Conservation (phyloP, 73 alveolate genomes). For the Stentor roeselii region DNA sequence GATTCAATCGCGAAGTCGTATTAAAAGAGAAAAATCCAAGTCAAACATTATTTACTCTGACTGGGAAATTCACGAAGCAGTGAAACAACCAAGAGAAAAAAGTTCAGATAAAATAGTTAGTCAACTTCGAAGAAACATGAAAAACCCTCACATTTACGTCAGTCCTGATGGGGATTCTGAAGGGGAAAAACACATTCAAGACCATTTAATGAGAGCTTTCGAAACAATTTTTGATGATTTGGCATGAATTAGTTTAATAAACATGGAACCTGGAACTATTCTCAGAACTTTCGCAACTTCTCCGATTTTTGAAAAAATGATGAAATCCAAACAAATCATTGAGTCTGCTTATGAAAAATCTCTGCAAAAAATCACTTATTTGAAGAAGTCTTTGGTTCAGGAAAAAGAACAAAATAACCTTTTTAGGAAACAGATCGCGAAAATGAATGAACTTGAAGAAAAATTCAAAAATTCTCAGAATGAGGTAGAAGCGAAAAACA, state of each 20-base stretch:
- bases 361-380: background rate
- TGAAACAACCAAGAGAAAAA: background rate
- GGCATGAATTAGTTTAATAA: too few relatives aligned
- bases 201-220: background rate
- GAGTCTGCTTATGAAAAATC: background rate
- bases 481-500: background rate
- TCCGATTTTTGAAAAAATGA: background rate
- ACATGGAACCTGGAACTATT: constrained; percentile 1
- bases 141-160: background rate
- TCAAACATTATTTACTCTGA: too few relatives aligned
- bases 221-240: background rate
- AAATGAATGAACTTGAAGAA: background rate
- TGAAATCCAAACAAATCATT: background rate
- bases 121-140: background rate
- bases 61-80: background rate
- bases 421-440: background rate
- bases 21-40: too few relatives aligned
- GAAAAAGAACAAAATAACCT: constrained; percentile 25
- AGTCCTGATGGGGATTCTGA: background rate
- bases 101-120: too few relatives aligned
- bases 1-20: too few relatives aligned
- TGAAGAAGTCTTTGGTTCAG: background rate
- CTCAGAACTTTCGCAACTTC: background rate
- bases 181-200: background rate
- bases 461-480: background rate